Percentiles rank a stretch among this genome's conserved stretches.
These are phyloP conservation scores for Phoenix dactylifera DNA, from an alignment of 176 grass and related monocot genomes.

Conservation along the genomic window DNA sequence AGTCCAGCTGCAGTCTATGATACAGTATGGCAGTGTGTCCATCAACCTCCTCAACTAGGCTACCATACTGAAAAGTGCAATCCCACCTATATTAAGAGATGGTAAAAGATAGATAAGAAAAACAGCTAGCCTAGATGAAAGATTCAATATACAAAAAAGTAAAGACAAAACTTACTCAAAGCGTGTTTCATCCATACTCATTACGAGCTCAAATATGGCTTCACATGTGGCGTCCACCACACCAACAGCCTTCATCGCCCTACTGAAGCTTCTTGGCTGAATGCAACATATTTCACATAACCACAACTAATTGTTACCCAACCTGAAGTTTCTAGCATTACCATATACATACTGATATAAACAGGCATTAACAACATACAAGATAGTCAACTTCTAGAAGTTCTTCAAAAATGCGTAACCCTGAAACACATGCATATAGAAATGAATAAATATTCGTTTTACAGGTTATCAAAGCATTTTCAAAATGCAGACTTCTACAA, in stretches of 20 bases:
- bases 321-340: neutral
- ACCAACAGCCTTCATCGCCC: conserved; percentile 91
- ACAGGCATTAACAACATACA: conserved; percentile 36
- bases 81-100: conserved; percentile 62
- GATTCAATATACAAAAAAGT: conserved; percentile 5
- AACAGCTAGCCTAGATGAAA: conserved; percentile 1
- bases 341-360: conserved; percentile 5
- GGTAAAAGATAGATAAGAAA: conserved; percentile 26
- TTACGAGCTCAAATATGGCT: conserved; percentile 90
- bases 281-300: conserved; percentile 11
- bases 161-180: conserved; percentile 55
- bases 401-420: conserved; percentile 96
- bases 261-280: conserved; percentile 86
- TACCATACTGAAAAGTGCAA: conserved; percentile 92
- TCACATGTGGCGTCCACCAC: conserved; percentile 88
- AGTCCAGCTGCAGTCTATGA: conserved; percentile 81
- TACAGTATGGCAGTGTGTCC: conserved; percentile 90
- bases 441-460: neutral
- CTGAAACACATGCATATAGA: conserved; percentile 27
- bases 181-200: conserved; percentile 95
- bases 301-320: no score
- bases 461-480: no score
- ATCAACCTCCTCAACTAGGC: conserved; percentile 97
- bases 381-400: conserved; percentile 76
- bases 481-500: no score